Evolutionary conservation across 129 eudicot genomes (phyloP).

Genomic region (Flaveria brownii): DNA sequence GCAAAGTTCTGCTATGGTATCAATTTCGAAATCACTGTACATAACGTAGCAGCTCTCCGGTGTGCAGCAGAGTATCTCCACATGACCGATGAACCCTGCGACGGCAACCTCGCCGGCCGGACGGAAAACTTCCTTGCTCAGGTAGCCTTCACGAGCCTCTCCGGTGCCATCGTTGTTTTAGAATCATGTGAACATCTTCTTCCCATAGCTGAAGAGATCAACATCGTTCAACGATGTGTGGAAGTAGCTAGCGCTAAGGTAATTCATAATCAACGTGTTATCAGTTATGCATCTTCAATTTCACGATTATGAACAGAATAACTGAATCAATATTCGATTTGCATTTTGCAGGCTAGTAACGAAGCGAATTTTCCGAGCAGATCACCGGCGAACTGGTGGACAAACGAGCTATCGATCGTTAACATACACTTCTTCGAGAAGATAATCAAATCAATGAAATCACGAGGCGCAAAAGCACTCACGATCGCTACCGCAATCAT

Average conservation of each 20-base stretch:
- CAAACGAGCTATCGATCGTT: constrained; percentile 80
- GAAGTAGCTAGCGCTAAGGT: constrained; percentile 84
- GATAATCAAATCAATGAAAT: constrained; percentile 63
- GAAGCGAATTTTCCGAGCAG: constrained; percentile 96
- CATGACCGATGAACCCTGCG: constrained; percentile 82
- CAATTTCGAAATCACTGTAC: constrained; percentile 86
- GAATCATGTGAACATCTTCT: constrained; percentile 80
- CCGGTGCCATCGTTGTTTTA: constrained; percentile 78
- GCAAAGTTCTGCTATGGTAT: constrained; percentile 96
- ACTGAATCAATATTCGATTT: not conserved
- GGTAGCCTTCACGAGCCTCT: constrained; percentile 76
- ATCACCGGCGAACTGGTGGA: constrained; percentile 97
- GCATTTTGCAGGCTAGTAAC: constrained; percentile 61
- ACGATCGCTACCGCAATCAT: constrained; percentile 77
- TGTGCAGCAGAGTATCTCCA: constrained; percentile 93
- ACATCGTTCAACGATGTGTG: constrained; percentile 72
- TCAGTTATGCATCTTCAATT: not conserved
- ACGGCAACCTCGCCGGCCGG: constrained; percentile 68
- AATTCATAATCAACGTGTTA: not conserved
- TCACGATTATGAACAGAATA: not conserved
- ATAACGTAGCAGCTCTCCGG: constrained; percentile 88
- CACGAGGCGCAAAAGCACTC: constrained; percentile 65
- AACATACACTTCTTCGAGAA: constrained; percentile 59
- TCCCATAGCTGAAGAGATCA: constrained; percentile 70
- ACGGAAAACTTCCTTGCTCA: constrained; percentile 80